Evolutionary conservation across 1,139 yeast genomes (phyloP).

Genomic region (Pichia cactophila): DNA sequence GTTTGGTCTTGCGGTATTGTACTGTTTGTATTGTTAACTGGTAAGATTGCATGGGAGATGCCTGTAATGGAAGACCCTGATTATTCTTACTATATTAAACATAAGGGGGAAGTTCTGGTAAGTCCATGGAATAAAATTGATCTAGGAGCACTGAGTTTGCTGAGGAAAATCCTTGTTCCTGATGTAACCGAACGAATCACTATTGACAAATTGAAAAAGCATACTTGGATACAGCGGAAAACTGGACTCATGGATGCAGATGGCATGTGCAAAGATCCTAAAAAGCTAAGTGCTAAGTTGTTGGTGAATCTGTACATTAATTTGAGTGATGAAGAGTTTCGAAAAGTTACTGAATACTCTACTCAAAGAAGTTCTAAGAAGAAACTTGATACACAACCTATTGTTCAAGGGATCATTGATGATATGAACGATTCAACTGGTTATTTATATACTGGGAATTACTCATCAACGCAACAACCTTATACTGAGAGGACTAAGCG

Average conservation of each 20-base stretch:
- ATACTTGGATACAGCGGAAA: constrained; percentile 44
- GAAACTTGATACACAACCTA: constrained; percentile 30
- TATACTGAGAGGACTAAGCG: constrained; percentile 26
- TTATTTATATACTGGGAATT: constrained; percentile 23
- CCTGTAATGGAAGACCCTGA: constrained; percentile 43
- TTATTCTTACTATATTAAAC: constrained; percentile 34
- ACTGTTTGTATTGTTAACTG: constrained; percentile 49
- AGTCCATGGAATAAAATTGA: constrained; percentile 48
- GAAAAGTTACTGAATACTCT: constrained; percentile 23
- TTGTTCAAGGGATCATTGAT: constrained; percentile 28
- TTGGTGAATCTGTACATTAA: constrained; percentile 41
- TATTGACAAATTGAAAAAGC: constrained; percentile 35
- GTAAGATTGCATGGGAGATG: constrained; percentile 62
- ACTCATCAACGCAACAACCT: constrained; percentile 34
- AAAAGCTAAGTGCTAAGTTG: constrained; percentile 35
- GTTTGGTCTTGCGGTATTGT: constrained; percentile 63
- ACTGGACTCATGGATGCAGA: constrained; percentile 35
- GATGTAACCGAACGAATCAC: constrained; percentile 37
- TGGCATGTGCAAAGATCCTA: constrained; percentile 45
- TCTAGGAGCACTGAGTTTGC: constrained; percentile 39
- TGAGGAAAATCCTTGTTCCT: constrained; percentile 43
- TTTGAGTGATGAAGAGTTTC: constrained; percentile 36
- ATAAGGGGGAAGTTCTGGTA: constrained; percentile 36
- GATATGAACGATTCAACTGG: constrained; percentile 20
- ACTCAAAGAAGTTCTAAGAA: constrained; percentile 18